Evolutionary conservation across 305 asterid species (phyloP).

Genomic region (Fraxinus angustifolia): DNA sequence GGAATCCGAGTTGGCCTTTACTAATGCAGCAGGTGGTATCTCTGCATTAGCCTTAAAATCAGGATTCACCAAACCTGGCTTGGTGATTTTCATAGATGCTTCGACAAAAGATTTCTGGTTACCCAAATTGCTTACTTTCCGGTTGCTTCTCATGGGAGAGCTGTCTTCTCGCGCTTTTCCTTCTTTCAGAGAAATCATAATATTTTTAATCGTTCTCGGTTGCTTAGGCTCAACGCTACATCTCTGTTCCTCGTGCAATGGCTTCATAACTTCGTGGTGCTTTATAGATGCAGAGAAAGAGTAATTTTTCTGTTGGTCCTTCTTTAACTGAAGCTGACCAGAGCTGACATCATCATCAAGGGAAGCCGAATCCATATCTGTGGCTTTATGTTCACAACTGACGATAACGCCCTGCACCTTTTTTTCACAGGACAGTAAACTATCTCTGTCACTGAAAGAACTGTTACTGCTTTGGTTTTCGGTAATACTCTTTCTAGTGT

Average conservation of each 20-base stretch:
- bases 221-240: constrained; percentile 47
- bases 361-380: constrained; percentile 38
- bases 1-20: constrained; percentile 44
- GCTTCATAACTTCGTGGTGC: constrained; percentile 38
- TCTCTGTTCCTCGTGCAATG: constrained; percentile 37
- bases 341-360: constrained; percentile 39
- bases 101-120: constrained; percentile 45
- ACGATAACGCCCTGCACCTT: constrained; percentile 30
- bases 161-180: constrained; percentile 75
- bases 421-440: constrained; percentile 55
- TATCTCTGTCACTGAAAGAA: constrained; percentile 86
- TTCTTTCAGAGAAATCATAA: constrained; percentile 79
- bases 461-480: constrained; percentile 79
- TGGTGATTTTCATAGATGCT: constrained; percentile 55
- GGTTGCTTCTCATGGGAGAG: constrained; percentile 72
- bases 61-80: constrained; percentile 34
- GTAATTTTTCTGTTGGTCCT: constrained; percentile 32
- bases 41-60: constrained; percentile 47
- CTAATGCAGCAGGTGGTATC: constrained; percentile 33
- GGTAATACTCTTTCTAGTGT: constrained; percentile 51
- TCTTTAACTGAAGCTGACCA: constrained; percentile 29
- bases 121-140: constrained; percentile 35
- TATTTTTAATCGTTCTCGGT: constrained; percentile 63
- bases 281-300: constrained; percentile 23
- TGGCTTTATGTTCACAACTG: constrained; percentile 42